These are phyloP conservation scores for Pulveroboletus sp. DNA, from an alignment of 768 basidiomycete species.

Conservation along the genomic window DNA sequence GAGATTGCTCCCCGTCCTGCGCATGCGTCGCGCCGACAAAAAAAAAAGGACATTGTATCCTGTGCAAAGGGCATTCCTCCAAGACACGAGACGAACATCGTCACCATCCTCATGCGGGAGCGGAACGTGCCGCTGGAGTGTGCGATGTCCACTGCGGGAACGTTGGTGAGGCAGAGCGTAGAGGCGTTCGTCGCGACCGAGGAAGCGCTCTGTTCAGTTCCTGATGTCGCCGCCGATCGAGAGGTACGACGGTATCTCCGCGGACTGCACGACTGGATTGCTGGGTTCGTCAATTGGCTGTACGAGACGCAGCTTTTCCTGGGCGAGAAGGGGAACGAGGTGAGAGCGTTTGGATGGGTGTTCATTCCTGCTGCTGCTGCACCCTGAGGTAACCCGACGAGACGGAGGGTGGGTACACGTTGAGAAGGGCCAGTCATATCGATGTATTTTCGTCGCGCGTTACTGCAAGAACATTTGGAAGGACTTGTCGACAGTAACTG, in stretches of 20 bases:
- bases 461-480: not conserved
- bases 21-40: no score
- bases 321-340: conserved; percentile 51
- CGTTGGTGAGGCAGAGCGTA: conserved; percentile 25
- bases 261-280: conserved; percentile 52
- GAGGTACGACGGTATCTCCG: conserved; percentile 39
- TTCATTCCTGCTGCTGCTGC: conserved; percentile 37
- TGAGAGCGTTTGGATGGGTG: conserved; percentile 59
- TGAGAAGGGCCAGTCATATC: not conserved
- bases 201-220: conserved; percentile 14
- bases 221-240: conserved; percentile 12
- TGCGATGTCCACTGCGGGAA: conserved; percentile 30
- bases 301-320: conserved; percentile 63
- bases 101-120: conserved; percentile 45
- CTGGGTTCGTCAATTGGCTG: conserved; percentile 57
- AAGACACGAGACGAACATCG: conserved; percentile 39
- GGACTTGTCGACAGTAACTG: conserved; percentile 7
- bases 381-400: not conserved
- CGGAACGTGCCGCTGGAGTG: conserved; percentile 44
- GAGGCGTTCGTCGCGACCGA: conserved; percentile 27
- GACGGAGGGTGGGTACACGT: not conserved
- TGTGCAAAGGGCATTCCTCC: conserved; percentile 44
- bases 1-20: no score
- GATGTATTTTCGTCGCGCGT: conserved; percentile 2
- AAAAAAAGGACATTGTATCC: conserved; percentile 51